phyloP scores from a whole-genome alignment of 176 grass and related monocot species.

The Chloris gayana region DNA sequence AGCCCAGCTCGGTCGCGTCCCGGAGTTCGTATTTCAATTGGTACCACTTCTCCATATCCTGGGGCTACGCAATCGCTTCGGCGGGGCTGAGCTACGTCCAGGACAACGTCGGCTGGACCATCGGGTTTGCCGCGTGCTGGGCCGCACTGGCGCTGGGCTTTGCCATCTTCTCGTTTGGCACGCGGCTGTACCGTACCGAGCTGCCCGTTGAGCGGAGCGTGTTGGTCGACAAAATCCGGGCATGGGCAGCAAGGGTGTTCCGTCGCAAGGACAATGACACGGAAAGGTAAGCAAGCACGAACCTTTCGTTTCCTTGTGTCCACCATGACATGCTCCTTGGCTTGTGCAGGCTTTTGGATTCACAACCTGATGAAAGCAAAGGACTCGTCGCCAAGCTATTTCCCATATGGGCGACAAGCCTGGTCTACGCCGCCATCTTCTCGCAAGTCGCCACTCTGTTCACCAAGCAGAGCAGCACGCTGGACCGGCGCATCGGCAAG shows the following conservation, averaged over 20 bases:
- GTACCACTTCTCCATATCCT: conserved; percentile 65
- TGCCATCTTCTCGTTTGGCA: conserved; percentile 45
- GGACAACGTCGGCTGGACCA: conserved; percentile 59
- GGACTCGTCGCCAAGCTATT: conserved; percentile 37
- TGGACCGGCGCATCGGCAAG: conserved; percentile 49
- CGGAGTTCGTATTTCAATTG: conserved; percentile 81
- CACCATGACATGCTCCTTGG: too few species aligned
- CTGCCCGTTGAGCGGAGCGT: background rate
- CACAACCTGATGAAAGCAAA: too few species aligned
- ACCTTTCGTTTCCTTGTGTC: background rate
- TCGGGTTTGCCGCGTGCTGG: conserved; percentile 57
- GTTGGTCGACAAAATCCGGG: background rate
- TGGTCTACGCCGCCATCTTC: conserved; percentile 42
- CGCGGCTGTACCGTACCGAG: conserved; percentile 29
- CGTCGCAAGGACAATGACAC: background rate
- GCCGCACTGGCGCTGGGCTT: conserved; percentile 43
- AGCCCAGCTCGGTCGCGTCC: background rate
- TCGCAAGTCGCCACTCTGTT: conserved; percentile 58
- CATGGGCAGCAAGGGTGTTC: conserved; percentile 1
- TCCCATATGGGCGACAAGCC: conserved; percentile 55
- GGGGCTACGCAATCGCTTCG: conserved; percentile 35
- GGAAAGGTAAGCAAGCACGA: conserved; percentile 11
- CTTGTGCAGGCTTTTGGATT: too few species aligned
- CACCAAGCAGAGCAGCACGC: conserved; percentile 62
- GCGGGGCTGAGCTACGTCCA: conserved; percentile 31